Evolutionary conservation across 805 yeast species (phyloP).

Genomic region (Kluyveromyces dobzhanskii): DNA sequence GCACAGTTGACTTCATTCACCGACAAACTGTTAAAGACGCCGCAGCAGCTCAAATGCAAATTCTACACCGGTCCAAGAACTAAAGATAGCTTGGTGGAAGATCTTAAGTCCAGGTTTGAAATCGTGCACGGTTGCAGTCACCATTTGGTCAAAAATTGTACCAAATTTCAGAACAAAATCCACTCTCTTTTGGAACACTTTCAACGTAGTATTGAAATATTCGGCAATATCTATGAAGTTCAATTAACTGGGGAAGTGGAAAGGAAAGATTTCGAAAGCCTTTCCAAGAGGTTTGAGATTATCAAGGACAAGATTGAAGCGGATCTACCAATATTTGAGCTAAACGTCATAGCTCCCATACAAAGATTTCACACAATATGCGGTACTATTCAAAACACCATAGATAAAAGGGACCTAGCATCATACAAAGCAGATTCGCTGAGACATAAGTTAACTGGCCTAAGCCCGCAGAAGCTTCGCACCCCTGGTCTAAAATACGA

Average conservation of each 20-base stretch:
- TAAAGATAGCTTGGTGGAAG: constrained; percentile 1
- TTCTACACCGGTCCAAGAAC: constrained; percentile 3
- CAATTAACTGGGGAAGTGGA: too few relatives aligned
- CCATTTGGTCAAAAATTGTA: background rate
- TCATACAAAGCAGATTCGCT: background rate
- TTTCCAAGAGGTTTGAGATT: constrained; percentile 2
- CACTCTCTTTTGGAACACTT: background rate
- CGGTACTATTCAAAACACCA: constrained; percentile 1
- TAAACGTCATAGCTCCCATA: constrained; percentile 14
- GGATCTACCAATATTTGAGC: constrained; percentile 13
- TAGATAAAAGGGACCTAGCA: background rate
- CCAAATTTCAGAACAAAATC: background rate
- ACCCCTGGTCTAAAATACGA: constrained; percentile 4
- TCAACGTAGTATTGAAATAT: background rate
- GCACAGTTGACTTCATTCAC: background rate
- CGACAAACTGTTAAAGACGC: constrained; percentile 4
- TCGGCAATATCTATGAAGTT: constrained; percentile 1
- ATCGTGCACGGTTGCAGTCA: background rate
- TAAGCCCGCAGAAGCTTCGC: constrained; percentile 2
- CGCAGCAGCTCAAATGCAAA: constrained; percentile 3
- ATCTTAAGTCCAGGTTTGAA: background rate
- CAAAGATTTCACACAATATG: constrained; percentile 7
- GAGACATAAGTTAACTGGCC: constrained; percentile 1
- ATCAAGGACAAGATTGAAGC: constrained; percentile 3
- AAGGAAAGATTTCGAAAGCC: background rate